Evolutionary conservation across 1,139 yeast genomes (phyloP).

Genomic region (Taphrina sp.): DNA sequence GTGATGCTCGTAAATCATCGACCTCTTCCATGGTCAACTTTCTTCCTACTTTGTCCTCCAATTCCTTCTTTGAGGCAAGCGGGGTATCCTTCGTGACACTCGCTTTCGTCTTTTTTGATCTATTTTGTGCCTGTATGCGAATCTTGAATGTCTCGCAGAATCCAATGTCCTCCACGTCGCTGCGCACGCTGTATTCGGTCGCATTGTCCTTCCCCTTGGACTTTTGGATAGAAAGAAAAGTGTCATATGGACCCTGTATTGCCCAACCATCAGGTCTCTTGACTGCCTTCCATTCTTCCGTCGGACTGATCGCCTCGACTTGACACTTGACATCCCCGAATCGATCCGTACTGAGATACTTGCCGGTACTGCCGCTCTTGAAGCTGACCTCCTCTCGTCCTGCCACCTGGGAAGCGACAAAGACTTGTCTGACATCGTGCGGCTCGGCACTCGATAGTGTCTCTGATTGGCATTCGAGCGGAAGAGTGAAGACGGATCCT

Average conservation of each 20-base stretch:
- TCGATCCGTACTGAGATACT: conserved; percentile 32
- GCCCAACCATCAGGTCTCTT: conserved; percentile 28
- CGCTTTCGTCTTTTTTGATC: background rate
- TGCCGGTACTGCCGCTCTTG: conserved; percentile 25
- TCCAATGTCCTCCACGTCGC: conserved; percentile 27
- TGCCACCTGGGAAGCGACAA: conserved; percentile 22
- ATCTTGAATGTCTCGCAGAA: conserved; percentile 24
- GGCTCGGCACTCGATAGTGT: conserved; percentile 25
- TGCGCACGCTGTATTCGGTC: conserved; percentile 16
- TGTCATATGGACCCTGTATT: conserved; percentile 19
- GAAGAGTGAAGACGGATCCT: conserved; percentile 30
- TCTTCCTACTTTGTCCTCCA: conserved; percentile 34
- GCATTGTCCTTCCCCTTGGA: conserved; percentile 4
- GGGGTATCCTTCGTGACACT: conserved; percentile 4
- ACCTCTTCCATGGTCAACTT: conserved; percentile 32
- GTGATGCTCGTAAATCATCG: conserved; percentile 25
- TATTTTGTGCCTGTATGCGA: conserved; percentile 27
- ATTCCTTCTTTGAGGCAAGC: conserved; percentile 17
- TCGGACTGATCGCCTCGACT: conserved; percentile 34
- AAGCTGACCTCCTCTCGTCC: conserved; percentile 16
- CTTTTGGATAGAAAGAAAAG: conserved; percentile 18
- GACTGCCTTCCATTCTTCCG: conserved; percentile 32
- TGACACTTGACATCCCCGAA: conserved; percentile 32
- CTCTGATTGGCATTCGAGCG: conserved; percentile 7
- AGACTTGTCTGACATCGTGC: conserved; percentile 35